These are phyloP conservation scores for Rhododendron molle DNA, from an alignment of 148 eudicot genomes.

Conservation along the genomic window DNA sequence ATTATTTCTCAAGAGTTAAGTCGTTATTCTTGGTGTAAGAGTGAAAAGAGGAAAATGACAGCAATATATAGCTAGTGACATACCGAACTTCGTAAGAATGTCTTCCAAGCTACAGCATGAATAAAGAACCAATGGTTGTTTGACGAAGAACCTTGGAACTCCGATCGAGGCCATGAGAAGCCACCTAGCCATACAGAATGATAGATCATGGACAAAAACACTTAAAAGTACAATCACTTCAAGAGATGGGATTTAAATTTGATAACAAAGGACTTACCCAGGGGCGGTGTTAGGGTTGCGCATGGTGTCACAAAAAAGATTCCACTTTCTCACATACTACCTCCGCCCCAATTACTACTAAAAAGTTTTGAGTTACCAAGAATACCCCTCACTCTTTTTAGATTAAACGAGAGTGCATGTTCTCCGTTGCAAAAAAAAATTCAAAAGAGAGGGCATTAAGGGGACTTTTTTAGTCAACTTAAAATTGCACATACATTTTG, in stretches of 20 bases:
- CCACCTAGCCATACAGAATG: slow-evolving; percentile 47
- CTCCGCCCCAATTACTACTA: not conserved
- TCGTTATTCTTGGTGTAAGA: not conserved
- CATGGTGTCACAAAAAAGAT: not conserved
- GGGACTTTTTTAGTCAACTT: not conserved
- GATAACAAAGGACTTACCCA: too few relatives aligned
- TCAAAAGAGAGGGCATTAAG: not conserved
- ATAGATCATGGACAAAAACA: not conserved
- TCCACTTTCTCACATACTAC: not conserved
- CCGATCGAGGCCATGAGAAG: slow-evolving; percentile 89
- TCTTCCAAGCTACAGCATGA: slow-evolving; percentile 43
- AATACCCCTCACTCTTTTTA: not conserved
- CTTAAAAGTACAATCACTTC: too few relatives aligned
- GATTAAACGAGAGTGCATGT: not conserved
- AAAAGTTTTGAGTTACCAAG: not conserved
- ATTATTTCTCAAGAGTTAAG: not conserved
- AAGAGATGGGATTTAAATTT: too few relatives aligned
- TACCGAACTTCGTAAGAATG: slow-evolving; percentile 19
- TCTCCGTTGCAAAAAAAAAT: not conserved
- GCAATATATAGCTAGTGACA: not conserved
- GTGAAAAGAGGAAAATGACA: not conserved
- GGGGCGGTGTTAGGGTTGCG: too few relatives aligned
- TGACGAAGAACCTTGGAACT: slow-evolving; percentile 81
- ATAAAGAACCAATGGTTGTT: slow-evolving; percentile 57
- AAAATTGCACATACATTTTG: not conserved